Evolutionary conservation across 768 basidiomycete genomes (phyloP), one percentile per base, ranked within the genome.

Genomic region (Tremella yokohamensis): DNA sequence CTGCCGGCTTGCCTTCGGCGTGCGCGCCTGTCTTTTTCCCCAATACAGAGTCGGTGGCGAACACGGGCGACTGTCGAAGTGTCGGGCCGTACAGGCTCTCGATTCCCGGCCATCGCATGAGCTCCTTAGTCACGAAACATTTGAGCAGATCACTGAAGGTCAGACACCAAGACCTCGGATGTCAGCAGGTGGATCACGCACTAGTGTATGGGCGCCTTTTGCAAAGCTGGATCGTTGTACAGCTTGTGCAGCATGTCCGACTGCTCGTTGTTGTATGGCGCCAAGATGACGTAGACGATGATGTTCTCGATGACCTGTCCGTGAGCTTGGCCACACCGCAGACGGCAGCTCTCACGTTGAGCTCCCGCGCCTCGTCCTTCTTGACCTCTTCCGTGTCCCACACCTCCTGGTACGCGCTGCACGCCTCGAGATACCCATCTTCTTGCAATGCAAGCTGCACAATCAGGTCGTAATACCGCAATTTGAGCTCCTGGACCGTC

Each of bases 81-180:
- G 86, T 88, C 13, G 86, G 83, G 24, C 94, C 96, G 69, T 96
- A 98, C 22, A 96, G 81, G 1, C 80, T 78, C 72, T 89, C 87
- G 51, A 98, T 92, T 34, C 90, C 89, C 1, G 94, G 90, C 96
- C 96, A 99, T 64, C 93, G 81, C 88, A 96, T 93, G 52, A 98
- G 81, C 70, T 97, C 92, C 52, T 84, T 84, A 0, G 91, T 96
- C 40, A 85, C 85, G 75, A 98, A 97, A 62, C 88, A 91, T 80
- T 96, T 96, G 44, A 92, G 84, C 38, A 98, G 84, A 63, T 92
- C 90, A 68, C 94, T 97, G 67, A 40, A 11, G 29, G 29, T 11
- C 19, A 34, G 34, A 44, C 24, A 40, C 22, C 2, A 44, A 40
- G 40, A 40, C 1, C 15, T 12, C 22, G 18, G 26, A 25, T 1